Percentiles rank a stretch among this genome's conserved stretches.
Conservation (phyloP, 2,329 filamentous ascomycete genomes). For the Monosporascus sp. region DNA sequence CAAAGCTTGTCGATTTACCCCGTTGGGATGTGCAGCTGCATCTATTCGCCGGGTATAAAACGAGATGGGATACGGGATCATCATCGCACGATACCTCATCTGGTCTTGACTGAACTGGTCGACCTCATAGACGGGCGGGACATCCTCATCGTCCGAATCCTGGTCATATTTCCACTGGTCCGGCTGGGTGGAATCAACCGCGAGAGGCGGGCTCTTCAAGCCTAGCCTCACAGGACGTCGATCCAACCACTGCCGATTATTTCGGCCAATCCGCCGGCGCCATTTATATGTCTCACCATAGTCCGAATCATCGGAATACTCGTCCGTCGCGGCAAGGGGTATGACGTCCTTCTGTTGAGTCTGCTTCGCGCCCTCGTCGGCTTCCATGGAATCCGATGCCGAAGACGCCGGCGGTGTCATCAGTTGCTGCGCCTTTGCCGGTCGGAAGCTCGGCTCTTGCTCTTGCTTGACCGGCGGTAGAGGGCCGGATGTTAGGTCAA, state of each 20-base stretch:
- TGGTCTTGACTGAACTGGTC: constrained; percentile 63
- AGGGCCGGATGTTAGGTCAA: constrained; percentile 81
- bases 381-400: constrained; percentile 51
- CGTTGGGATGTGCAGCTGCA: constrained; percentile 14
- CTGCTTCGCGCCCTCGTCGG: constrained; percentile 38
- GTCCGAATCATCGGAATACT: constrained; percentile 33
- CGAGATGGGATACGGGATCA: constrained; percentile 43
- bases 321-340: constrained; percentile 42
- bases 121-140: constrained; percentile 66
- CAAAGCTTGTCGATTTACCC: constrained; percentile 17
- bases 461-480: constrained; percentile 72
- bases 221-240: constrained; percentile 57
- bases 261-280: constrained; percentile 76
- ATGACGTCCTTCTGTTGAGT: constrained; percentile 24
- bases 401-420: constrained; percentile 59
- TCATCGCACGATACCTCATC: constrained; percentile 56
- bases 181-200: constrained; percentile 29
- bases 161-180: constrained; percentile 86
- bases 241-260: constrained; percentile 85
- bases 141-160: constrained; percentile 72
- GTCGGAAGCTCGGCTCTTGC: constrained; percentile 60
- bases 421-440: constrained; percentile 65
- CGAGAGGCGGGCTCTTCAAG: constrained; percentile 26
- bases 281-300: constrained; percentile 56
- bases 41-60: constrained; percentile 32